These are phyloP conservation scores for Camellia lanceoleosa DNA, from an alignment of 148 eudicot species.

Conservation along the genomic window DNA sequence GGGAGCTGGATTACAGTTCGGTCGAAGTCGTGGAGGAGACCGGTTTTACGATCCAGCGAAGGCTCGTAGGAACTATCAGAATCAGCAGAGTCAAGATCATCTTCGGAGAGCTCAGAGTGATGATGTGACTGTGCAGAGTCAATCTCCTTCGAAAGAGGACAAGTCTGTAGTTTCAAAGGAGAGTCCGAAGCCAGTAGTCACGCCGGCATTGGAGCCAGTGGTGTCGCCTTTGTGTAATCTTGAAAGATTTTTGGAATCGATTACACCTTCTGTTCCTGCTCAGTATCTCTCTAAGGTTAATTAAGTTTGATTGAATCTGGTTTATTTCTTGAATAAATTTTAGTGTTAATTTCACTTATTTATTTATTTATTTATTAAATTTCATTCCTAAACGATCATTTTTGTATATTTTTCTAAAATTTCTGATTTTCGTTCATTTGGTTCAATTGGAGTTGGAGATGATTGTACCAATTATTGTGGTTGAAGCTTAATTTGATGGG, in stretches of 20 bases:
- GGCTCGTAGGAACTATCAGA: slow-evolving; percentile 37
- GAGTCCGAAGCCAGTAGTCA: slow-evolving; percentile 18
- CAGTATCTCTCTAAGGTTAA: slow-evolving; percentile 73
- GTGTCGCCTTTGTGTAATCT: slow-evolving; percentile 54
- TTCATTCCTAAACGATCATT: too few relatives aligned
- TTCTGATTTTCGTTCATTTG: too few relatives aligned
- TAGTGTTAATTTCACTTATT: too few relatives aligned
- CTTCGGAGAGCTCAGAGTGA: slow-evolving; percentile 52
- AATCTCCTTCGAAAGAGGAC: slow-evolving; percentile 15
- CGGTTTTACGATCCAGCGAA: slow-evolving; percentile 51
- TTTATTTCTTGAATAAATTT: not conserved
- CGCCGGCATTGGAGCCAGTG: slow-evolving; percentile 24
- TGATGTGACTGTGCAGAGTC: slow-evolving; percentile 34
- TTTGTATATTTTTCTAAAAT: too few relatives aligned
- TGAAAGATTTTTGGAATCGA: slow-evolving; percentile 59
- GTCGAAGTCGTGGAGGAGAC: slow-evolving; percentile 50
- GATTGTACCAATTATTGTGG: too few relatives aligned
- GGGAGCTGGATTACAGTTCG: slow-evolving; percentile 68
- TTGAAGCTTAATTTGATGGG: too few relatives aligned
- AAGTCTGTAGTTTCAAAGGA: slow-evolving; percentile 20
- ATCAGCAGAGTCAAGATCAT: slow-evolving; percentile 29
- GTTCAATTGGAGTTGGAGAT: too few relatives aligned
- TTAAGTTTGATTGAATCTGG: not conserved
- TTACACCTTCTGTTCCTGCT: slow-evolving; percentile 68
- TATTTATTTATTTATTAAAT: too few relatives aligned